A percentile compares a stretch with the other conserved stretches of the same genome.
phyloP scores from a whole-genome alignment of 441 rosid genomes.

The Eutrema salsugineum region DNA sequence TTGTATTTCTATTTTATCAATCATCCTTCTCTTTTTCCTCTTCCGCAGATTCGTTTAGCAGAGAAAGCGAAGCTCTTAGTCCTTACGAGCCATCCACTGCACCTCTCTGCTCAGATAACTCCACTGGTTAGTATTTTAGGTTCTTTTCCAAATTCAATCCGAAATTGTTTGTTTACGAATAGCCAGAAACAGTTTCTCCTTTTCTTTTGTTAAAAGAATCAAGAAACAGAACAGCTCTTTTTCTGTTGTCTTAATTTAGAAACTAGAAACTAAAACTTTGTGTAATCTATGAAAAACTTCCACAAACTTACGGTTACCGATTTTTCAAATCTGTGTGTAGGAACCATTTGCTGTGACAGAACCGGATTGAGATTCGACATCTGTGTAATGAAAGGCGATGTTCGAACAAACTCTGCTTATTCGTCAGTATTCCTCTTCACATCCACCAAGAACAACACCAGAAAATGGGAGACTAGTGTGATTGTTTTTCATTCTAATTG shows the following conservation, averaged over 20 bases:
- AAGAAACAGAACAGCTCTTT: too few species aligned
- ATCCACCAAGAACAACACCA: slow-evolving; percentile 39
- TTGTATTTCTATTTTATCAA: not conserved
- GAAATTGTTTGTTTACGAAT: too few species aligned
- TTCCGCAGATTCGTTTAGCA: slow-evolving; percentile 55
- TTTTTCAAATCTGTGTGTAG: slow-evolving; percentile 38
- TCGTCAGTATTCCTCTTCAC: slow-evolving; percentile 65
- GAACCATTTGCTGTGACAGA: slow-evolving; percentile 84
- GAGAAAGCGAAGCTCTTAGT: slow-evolving; percentile 29
- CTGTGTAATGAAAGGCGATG: slow-evolving; percentile 86
- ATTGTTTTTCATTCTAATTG: too few species aligned
- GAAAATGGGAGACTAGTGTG: slow-evolving; percentile 86
- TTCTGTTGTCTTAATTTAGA: not conserved
- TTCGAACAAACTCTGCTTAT: slow-evolving; percentile 62
- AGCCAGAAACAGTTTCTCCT: too few species aligned
- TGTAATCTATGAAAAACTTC: not conserved
- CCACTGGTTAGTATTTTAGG: slow-evolving; percentile 49
- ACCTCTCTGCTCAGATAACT: slow-evolving; percentile 47
- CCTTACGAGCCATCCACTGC: slow-evolving; percentile 27
- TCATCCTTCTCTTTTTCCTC: slow-evolving; percentile 16
- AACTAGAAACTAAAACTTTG: too few species aligned
- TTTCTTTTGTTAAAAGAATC: too few species aligned
- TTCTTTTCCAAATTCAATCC: not conserved
- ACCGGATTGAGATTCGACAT: slow-evolving; percentile 64
- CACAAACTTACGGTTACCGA: not conserved